phyloP scores from a whole-genome alignment of 176 grass and related monocot species.

The Zoysia pacifica region DNA sequence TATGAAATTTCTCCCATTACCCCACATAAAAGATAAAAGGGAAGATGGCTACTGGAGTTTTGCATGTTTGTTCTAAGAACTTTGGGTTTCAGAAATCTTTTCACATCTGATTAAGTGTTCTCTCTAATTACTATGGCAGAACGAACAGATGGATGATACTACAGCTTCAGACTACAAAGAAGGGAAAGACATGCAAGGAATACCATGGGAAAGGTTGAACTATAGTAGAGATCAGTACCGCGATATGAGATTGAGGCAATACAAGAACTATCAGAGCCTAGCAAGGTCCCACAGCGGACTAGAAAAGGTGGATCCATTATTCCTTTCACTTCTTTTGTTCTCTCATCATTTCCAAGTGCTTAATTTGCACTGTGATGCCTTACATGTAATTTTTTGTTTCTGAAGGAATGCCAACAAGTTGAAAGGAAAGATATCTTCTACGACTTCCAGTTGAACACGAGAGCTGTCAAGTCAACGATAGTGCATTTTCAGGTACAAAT shows the following conservation, averaged over 20 bases:
- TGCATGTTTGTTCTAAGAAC: background rate
- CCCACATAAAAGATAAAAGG: no score
- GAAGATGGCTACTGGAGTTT: no score
- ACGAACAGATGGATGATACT: slow-evolving; percentile 27
- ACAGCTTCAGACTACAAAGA: slow-evolving; percentile 36
- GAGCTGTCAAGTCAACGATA: slow-evolving; percentile 74
- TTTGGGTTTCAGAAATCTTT: background rate
- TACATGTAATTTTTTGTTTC: background rate
- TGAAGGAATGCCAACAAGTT: slow-evolving; percentile 55
- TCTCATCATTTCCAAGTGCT: background rate
- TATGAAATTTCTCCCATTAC: no score
- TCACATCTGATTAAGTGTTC: background rate
- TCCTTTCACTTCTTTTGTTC: background rate
- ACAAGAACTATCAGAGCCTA: slow-evolving; percentile 56
- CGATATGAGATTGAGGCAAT: slow-evolving; percentile 56
- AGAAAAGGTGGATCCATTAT: slow-evolving; percentile 12
- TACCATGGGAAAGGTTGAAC: slow-evolving; percentile 65
- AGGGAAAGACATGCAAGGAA: slow-evolving; percentile 65
- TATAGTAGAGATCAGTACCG: slow-evolving; percentile 55
- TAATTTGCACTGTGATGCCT: background rate
- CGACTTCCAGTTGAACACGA: slow-evolving; percentile 83
- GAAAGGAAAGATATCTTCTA: slow-evolving; percentile 58
- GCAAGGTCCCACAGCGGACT: slow-evolving; percentile 5
- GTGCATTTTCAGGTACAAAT: slow-evolving; percentile 92
- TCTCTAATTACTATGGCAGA: background rate